Evolutionary conservation across 2,329 filamentous ascomycete species (phyloP), one percentile per base, ranked within the genome.

Genomic region (Fusarium longipes): DNA sequence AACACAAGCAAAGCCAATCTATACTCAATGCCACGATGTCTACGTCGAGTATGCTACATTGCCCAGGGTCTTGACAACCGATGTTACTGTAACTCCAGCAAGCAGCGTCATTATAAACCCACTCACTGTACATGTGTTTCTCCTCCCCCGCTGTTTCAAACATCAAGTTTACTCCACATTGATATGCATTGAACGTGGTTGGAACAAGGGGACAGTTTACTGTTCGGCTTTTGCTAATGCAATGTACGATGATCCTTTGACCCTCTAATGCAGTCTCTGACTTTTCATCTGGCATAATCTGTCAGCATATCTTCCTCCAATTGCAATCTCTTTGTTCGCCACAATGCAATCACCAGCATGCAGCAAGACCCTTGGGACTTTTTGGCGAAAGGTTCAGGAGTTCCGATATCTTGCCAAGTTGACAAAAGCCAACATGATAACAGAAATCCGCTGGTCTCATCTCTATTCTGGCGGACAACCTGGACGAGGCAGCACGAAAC

Each of bases 61-160:
- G 35, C 10, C 38, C 39, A 45, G 64, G 64, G 48, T 45, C 49
- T 24, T 53, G 24, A 35, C 40, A 48, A n/a, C 29, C 52, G 45
- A 68, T 67, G 54, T 40, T 65, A 67, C 64, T 49, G 58, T 45
- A 51, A 24, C 44, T 32, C 27, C 59, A 63, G 32, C 43, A 33
- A 43, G 38, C 47, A 40, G 45, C 44, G 32, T 55, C 63, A 54
- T 59, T 33, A 27, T 56, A 30, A 36, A 48, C 30, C 53, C 54
- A 60, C 35, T 43, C 27, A 60, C 35, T 43, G 24, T 24, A 22
- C 27, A 32, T 32, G 25, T 38, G 36, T 62, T 62, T 53, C 45
- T 44, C 53, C 39, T 55, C 52, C 66, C 66, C 54, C 63, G 40
- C 63, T 59, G 66, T 67, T 71, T 71, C 65, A 71, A 70, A 65